Conservation (phyloP, 2,329 filamentous ascomycete genomes). For the Paracorniculantispora psalliotae region DNA sequence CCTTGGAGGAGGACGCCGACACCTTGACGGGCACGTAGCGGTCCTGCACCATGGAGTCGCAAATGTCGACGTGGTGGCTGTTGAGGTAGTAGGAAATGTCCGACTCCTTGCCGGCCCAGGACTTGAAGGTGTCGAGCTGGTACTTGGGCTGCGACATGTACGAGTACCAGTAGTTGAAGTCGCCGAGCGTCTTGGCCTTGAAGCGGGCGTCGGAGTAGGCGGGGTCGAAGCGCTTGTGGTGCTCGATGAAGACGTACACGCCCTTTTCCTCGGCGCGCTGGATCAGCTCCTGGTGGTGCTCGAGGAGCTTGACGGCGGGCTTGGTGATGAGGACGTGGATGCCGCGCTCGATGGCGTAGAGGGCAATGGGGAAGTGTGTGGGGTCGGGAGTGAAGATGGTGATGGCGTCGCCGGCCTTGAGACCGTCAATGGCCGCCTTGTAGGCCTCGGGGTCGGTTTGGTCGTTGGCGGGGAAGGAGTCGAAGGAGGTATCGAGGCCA, state of each 20-base stretch:
- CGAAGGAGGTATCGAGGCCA: constrained; percentile 78
- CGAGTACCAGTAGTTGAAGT: constrained; percentile 98
- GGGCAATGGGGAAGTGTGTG: constrained; percentile 85
- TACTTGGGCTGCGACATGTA: constrained; percentile 95
- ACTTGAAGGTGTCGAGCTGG: constrained; percentile 90
- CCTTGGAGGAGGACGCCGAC: constrained; percentile 70
- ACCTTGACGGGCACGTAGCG: constrained; percentile 72
- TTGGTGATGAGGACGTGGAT: constrained; percentile 94
- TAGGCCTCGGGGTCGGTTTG: constrained; percentile 73
- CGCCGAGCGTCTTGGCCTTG: constrained; percentile 70
- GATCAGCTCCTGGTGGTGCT: constrained; percentile 73
- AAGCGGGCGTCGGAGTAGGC: constrained; percentile 84
- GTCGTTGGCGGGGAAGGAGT: constrained; percentile 74
- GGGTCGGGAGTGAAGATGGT: constrained; percentile 95
- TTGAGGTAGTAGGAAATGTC: constrained; percentile 97
- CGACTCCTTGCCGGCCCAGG: constrained; percentile 85
- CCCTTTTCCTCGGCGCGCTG: constrained; percentile 65
- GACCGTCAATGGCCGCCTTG: constrained; percentile 80
- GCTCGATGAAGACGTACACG: constrained; percentile 90
- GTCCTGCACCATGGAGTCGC: constrained; percentile 80
- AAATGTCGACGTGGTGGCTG: constrained; percentile 89
- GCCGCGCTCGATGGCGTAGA: constrained; percentile 83
- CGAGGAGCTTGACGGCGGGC: constrained; percentile 80
- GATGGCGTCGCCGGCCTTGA: constrained; percentile 79
- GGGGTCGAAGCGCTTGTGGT: constrained; percentile 94